phyloP scores from a whole-genome alignment of 1,284 basidiomycete genomes.

The Leccinum variabile region DNA sequence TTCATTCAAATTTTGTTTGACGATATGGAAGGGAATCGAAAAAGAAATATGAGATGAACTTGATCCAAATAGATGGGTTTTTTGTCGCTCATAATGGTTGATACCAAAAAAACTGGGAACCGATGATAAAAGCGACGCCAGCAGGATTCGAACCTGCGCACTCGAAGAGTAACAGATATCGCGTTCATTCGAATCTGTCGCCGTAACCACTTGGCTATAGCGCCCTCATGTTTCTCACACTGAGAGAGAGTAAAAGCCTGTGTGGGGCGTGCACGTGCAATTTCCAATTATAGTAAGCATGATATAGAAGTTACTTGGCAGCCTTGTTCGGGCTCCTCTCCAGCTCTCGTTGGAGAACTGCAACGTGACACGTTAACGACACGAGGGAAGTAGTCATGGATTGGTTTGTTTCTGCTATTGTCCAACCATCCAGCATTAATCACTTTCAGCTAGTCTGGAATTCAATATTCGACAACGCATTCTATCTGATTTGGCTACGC shows the following conservation, averaged over 20 bases:
- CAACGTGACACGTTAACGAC: not conserved
- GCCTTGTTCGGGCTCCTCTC: not conserved
- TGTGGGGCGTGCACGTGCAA: not conserved
- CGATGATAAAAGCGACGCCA: conserved; percentile 34
- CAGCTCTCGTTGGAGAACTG: conserved; percentile 1
- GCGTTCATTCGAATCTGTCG: conserved; percentile 53
- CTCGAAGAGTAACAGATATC: conserved; percentile 44
- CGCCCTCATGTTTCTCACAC: conserved; percentile 21
- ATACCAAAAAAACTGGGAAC: not conserved
- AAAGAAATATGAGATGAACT: not conserved
- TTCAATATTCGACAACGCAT: conserved; percentile 81
- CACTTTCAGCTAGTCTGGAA: conserved; percentile 51
- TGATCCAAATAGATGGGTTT: not conserved
- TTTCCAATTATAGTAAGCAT: conserved; percentile 12
- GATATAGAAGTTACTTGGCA: not conserved
- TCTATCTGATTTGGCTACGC: conserved; percentile 75
- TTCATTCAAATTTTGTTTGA: not conserved
- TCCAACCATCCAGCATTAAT: not conserved
- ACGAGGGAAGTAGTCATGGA: conserved; percentile 23
- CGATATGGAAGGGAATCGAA: not conserved
- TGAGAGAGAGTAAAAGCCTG: too few species aligned
- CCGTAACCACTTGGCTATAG: conserved; percentile 61
- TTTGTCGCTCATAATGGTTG: not conserved
- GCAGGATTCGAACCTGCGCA: conserved; percentile 44
- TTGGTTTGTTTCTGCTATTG: conserved; percentile 23